Percentiles rank a stretch among this genome's conserved stretches.
Conservation (phyloP, 208 protist genomes). For the Porcisia deanei region DNA sequence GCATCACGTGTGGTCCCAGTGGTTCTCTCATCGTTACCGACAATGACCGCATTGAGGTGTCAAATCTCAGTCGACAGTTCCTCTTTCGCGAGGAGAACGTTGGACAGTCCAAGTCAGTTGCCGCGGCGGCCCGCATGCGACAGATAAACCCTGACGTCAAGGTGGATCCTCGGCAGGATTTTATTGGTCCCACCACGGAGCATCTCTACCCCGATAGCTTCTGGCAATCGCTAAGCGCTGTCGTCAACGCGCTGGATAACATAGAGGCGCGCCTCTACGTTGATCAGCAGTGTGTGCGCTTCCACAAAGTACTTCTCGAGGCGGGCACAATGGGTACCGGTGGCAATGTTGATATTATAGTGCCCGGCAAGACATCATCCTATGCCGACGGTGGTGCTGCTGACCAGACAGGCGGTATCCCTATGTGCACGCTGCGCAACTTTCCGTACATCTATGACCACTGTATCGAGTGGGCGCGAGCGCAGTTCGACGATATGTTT, state of each 20-base stretch:
- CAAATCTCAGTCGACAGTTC: conserved; percentile 99
- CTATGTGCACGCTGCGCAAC: conserved; percentile 99
- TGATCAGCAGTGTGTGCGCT: conserved; percentile 95
- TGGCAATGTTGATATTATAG: conserved; percentile 98
- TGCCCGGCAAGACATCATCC: conserved; percentile 97
- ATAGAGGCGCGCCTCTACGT: conserved; percentile 97
- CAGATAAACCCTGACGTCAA: conserved; percentile 96
- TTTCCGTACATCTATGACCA: conserved; percentile 99
- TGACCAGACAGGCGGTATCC: conserved; percentile 97
- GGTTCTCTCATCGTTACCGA: conserved; percentile 97
- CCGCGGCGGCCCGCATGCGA: conserved; percentile 90
- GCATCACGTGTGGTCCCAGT: conserved; percentile 84
- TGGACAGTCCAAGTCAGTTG: conserved; percentile 95
- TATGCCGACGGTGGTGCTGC: conserved; percentile 97
- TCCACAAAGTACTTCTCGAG: conserved; percentile 98
- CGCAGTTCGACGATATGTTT: conserved; percentile 93
- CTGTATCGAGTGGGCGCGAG: conserved; percentile 96
- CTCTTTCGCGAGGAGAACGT: conserved; percentile 98
- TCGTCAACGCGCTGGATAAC: conserved; percentile 99
- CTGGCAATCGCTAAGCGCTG: conserved; percentile 93
- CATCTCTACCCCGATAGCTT: conserved; percentile 96
- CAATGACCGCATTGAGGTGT: conserved; percentile 99
- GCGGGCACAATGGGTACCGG: conserved; percentile 99
- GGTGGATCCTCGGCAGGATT: conserved; percentile 82
- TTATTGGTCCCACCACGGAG: conserved; percentile 96